These are phyloP conservation scores for Colletotrichum sp. DNA, from an alignment of 2,329 filamentous ascomycete genomes.

Conservation along the genomic window DNA sequence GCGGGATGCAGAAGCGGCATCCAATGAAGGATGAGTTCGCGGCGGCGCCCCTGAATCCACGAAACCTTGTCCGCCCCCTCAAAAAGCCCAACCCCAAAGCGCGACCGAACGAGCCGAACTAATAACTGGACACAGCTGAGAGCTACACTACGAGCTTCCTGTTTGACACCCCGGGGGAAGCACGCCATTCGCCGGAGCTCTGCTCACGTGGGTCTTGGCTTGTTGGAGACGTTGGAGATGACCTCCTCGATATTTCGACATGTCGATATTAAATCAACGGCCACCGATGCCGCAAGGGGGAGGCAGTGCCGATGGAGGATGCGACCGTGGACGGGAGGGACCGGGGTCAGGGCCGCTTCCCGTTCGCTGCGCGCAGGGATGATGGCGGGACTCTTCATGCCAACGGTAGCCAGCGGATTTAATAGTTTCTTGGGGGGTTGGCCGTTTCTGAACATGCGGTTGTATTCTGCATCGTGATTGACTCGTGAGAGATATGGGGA, in stretches of 20 bases:
- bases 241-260: not conserved
- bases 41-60: not conserved
- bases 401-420: not conserved
- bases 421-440: not conserved
- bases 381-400: not conserved
- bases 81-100: not conserved
- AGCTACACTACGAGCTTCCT: not conserved
- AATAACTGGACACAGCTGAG: not conserved
- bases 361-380: not conserved
- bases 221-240: not conserved
- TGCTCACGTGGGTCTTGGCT: conserved; percentile 4
- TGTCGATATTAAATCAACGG: not conserved
- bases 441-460: not conserved
- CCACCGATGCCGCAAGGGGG: not conserved
- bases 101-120: not conserved
- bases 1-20: not conserved
- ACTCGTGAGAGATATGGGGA: not conserved
- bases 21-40: not conserved
- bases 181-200: not conserved
- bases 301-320: conserved; percentile 7
- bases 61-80: not conserved
- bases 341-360: not conserved
- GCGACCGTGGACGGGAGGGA: not conserved
- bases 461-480: not conserved
- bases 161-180: not conserved